A percentile compares a stretch with the other conserved stretches of the same genome.
Conservation (phyloP, 1,284 basidiomycete genomes). For the Ganoderma sinense region DNA sequence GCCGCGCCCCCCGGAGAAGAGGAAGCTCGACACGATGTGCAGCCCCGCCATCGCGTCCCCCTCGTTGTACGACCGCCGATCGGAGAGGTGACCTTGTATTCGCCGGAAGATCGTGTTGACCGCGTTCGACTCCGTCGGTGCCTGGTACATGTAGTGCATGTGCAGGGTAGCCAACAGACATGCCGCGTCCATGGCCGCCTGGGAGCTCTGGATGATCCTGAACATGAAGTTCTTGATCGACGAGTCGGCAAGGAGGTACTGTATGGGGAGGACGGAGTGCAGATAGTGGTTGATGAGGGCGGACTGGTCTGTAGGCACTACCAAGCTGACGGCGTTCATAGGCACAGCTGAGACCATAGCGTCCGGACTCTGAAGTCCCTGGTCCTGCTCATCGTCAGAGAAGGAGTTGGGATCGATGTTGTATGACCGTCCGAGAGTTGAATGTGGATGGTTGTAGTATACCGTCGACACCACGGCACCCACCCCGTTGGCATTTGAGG, state of each 20-base stretch:
- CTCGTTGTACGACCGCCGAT: conserved; percentile 43
- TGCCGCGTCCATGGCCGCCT: conserved; percentile 57
- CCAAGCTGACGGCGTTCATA: conserved; percentile 30
- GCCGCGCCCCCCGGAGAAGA: conserved; percentile 78
- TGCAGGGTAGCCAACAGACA: conserved; percentile 65
- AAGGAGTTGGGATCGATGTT: conserved; percentile 28
- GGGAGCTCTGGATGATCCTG: conserved; percentile 52
- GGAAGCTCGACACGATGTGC: conserved; percentile 74
- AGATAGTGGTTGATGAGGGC: conserved; percentile 53
- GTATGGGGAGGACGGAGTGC: conserved; percentile 62
- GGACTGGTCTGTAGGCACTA: conserved; percentile 40
- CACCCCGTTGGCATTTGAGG: conserved; percentile 11
- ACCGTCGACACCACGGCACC: conserved; percentile 5
- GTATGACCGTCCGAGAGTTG: conserved; percentile 35
- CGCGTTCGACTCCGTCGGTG: conserved; percentile 28
- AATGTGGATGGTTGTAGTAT: conserved; percentile 32
- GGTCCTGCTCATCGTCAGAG: conserved; percentile 37
- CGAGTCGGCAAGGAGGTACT: conserved; percentile 71
- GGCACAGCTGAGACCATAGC: conserved; percentile 31
- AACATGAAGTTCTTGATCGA: conserved; percentile 51
- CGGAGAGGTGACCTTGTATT: conserved; percentile 43
- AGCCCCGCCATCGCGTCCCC: conserved; percentile 82
- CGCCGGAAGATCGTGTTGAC: conserved; percentile 38
- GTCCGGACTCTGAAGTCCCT: conserved; percentile 20
- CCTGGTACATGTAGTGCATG: conserved; percentile 41